phyloP scores from a whole-genome alignment of 805 yeast species.

The Huiozyma sinensis region DNA sequence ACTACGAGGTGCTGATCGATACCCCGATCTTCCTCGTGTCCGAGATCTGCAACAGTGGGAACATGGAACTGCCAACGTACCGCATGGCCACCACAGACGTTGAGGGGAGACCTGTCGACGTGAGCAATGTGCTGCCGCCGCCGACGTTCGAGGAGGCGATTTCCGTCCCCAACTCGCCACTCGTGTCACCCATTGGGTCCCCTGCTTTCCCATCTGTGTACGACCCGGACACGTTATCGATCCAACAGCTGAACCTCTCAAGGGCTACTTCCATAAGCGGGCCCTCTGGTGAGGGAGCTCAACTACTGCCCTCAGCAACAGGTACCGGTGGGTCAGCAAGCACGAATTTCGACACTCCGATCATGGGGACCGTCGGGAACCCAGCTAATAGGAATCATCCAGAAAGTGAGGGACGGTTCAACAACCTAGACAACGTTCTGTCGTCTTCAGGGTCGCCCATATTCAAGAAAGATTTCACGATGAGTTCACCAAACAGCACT shows the following conservation, averaged over 20 bases:
- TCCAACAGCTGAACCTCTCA: conserved; percentile 16
- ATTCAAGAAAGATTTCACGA: conserved; percentile 5
- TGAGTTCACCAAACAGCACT: not conserved
- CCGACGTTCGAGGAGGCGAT: conserved; percentile 60
- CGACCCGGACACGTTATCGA: conserved; percentile 13
- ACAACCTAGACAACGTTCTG: conserved; percentile 14
- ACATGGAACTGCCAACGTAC: conserved; percentile 31
- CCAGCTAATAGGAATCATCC: conserved; percentile 1
- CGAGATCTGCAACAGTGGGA: conserved; percentile 29
- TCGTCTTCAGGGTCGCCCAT: conserved; percentile 2
- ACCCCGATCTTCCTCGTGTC: conserved; percentile 54
- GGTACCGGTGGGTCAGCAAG: not conserved
- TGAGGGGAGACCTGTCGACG: conserved; percentile 7
- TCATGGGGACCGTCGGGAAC: not conserved
- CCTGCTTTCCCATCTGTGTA: conserved; percentile 7
- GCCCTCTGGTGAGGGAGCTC: conserved; percentile 5
- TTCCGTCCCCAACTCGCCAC: conserved; percentile 36
- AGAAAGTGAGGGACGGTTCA: conserved; percentile 7
- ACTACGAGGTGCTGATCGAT: conserved; percentile 72
- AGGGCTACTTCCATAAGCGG: conserved; percentile 16
- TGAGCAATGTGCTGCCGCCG: conserved; percentile 14
- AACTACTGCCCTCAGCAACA: not conserved
- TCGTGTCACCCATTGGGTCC: conserved; percentile 18
- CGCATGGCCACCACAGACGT: conserved; percentile 16
- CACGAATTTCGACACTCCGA: not conserved